Evolutionary conservation across 768 basidiomycete species (phyloP), one percentile per base, ranked within the genome.

Genomic region (Psilocybe sp.): DNA sequence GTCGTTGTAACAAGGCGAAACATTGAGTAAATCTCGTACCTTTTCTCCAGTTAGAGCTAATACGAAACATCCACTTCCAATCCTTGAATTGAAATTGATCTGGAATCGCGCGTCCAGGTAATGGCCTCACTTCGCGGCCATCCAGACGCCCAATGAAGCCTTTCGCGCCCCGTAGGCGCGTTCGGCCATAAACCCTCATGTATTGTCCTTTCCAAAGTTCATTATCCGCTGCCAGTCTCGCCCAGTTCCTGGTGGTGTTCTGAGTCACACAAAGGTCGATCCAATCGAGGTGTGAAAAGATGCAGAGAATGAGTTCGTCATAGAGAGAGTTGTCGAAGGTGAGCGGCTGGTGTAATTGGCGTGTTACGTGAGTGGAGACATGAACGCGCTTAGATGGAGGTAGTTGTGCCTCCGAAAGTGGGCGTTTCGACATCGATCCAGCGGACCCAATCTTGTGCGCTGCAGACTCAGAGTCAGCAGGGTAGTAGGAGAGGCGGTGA

Each of bases 61-160:
- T 86, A 48, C 87, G 78, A 65, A 89, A 91, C 88, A 91, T 89
- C 80, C 81, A 87, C 65, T 88, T 90, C 89, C 89, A 92, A 60
- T 89, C 82, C 61, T 75, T 79, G 40, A 67, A 50, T 15, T 67
- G 61, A n/a, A 69, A 65, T n/a, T 68, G 61, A 15, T 71, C 68
- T 28, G 60, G 19, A 58, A 51, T 68, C 54, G 71, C 77, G 62
- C 83, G 67, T 20, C 72, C 74, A 10, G 87, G 87, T 23, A 91
- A 68, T 2, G 77, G 72, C 58, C 73, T 82, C 18, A 84, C 65
- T 61, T 81, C 76, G 50, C 81, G 72, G 4, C 81, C 82, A 59
- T 87, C 82, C 5, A 67, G 64, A 42, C 80, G 70, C 8, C 71
- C 71, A 50, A 79, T 66, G 58, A 82, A 84, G 7, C 87, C 89